Evolutionary conservation across 2,329 filamentous ascomycete genomes (phyloP), one percentile per base, ranked within the genome.

Genomic region (Xylariaceae sp.): DNA sequence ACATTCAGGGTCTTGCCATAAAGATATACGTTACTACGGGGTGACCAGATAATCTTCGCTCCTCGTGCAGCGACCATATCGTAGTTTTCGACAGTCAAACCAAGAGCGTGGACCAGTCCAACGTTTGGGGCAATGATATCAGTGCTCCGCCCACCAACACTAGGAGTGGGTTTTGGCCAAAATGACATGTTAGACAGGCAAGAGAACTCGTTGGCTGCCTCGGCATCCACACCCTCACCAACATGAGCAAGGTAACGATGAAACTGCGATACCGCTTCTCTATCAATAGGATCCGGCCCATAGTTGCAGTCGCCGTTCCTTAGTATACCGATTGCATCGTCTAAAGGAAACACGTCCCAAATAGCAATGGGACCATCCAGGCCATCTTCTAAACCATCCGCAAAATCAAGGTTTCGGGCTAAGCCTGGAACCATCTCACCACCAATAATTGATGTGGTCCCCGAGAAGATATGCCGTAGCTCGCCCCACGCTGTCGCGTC

Each of bases 401-500:
- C 41, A 40, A 60, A 67, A 37, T 69, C 67, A 7, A 69, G 62
- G 47, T 69, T 69, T 6, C 66, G 61, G 1, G 61, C 58, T 5
- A 69, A 58, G 3, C 67, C 66, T 0, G 65, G 59, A 0, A 53
- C 62, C 66, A 67, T 67, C 32, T 40, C 53, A 6, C 61, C 64
- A 10, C 67, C 67, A 10, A 67, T 53, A 21, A 69, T 58, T 15
- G 66, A 65, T 3, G 67, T 69, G 2, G 66, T 67, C 18, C 65
- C 67, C n/a, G 65, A 67, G 42, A 69, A 64, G 13, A 68, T 6
- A 33, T 69, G 67, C 2, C 67, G 65, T 29, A 69, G 62, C 57
- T 68, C 65, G 9, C 67, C 67, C 64, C 64, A 67, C 7, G 50
- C 51, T 9, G 54, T 60, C 15, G 66, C 66, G 46, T 55, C 57